Evolutionary conservation across 495 filamentous ascomycete species (phyloP).

Genomic region (Viridothelium virens): DNA sequence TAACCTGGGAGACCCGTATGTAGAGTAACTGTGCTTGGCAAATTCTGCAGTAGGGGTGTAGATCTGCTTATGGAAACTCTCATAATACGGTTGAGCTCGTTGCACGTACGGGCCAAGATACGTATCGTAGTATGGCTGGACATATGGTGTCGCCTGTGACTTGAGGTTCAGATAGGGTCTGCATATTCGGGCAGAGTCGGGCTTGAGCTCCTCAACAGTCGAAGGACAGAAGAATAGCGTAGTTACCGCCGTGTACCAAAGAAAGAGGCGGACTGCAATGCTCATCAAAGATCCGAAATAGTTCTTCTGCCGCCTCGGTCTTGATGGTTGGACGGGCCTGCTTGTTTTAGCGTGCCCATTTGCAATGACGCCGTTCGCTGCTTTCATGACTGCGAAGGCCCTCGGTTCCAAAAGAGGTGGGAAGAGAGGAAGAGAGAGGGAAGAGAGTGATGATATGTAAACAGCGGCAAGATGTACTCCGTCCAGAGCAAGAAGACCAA

Average conservation of each 20-base stretch:
- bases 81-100: conserved; percentile 64
- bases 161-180: conserved; percentile 69
- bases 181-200: conserved; percentile 71
- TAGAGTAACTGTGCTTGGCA: conserved; percentile 53
- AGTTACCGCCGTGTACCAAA: conserved; percentile 80
- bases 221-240: conserved; percentile 77
- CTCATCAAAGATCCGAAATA: not conserved
- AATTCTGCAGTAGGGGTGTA: conserved; percentile 58
- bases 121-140: conserved; percentile 77
- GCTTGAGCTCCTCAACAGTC: conserved; percentile 53
- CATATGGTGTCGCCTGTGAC: conserved; percentile 61
- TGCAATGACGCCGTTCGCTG: not conserved
- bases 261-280: conserved; percentile 45
- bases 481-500: not conserved
- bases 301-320: not conserved
- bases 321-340: not conserved
- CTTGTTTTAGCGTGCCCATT: not conserved
- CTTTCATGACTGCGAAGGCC: not conserved
- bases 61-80: conserved; percentile 55
- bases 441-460: not conserved
- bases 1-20: conserved; percentile 71
- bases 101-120: conserved; percentile 80
- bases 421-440: not conserved
- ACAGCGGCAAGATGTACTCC: not conserved
- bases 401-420: not conserved